phyloP scores from a whole-genome alignment of 2,329 filamentous ascomycete genomes.

The Aspergillus felis region DNA sequence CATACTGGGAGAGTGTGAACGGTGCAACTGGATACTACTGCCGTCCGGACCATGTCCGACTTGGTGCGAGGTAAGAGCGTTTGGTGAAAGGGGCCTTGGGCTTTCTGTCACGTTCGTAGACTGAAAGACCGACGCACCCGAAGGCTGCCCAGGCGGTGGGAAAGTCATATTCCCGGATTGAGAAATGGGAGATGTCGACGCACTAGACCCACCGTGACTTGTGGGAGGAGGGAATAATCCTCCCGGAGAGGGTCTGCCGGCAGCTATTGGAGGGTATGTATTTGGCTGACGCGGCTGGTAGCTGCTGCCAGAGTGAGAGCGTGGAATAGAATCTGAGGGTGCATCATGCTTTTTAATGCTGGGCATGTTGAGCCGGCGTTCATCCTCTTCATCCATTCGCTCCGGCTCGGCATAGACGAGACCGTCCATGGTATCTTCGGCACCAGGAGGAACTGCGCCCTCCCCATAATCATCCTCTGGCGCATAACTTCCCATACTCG shows the following conservation, averaged over 20 bases:
- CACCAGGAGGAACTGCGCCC: conserved; percentile 40
- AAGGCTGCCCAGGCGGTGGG: conserved; percentile 35
- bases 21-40: conserved; percentile 33
- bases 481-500: conserved; percentile 78
- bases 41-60: conserved; percentile 32
- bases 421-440: conserved; percentile 60
- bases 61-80: conserved; percentile 37
- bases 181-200: conserved; percentile 54
- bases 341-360: conserved; percentile 69
- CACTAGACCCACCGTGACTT: conserved; percentile 53
- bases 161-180: conserved; percentile 37
- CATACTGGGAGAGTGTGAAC: conserved; percentile 41
- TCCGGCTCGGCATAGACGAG: conserved; percentile 55
- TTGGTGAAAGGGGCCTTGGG: conserved; percentile 69
- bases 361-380: conserved; percentile 54
- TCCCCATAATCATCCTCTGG: conserved; percentile 67
- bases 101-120: conserved; percentile 78
- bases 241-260: conserved; percentile 46
- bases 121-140: conserved; percentile 60
- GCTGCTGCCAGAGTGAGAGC: conserved; percentile 36
- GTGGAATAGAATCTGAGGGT: conserved; percentile 49
- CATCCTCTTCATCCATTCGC: conserved; percentile 48
- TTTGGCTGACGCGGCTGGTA: conserved; percentile 64
- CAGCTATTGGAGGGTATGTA: conserved; percentile 72
- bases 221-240: conserved; percentile 62